Percentiles rank a stretch among this genome's conserved stretches.
Evolutionary conservation across 176 grass and related monocot species (phyloP).

Genomic region (Rhynchospora tenuis): DNA sequence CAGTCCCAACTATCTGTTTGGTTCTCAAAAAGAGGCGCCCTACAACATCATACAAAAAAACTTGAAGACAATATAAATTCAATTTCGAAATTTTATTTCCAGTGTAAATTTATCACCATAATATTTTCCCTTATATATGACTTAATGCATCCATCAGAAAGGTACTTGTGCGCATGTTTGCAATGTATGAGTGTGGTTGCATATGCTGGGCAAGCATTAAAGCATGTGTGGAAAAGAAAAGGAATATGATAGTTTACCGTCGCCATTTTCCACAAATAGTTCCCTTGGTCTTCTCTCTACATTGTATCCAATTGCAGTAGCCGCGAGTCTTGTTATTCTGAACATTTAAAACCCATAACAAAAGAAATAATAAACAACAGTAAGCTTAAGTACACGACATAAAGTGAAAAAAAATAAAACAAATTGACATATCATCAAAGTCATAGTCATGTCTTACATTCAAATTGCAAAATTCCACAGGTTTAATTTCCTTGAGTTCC

Average conservation of each 20-base stretch:
- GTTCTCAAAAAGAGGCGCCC: constrained; percentile 56
- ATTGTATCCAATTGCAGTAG: constrained; percentile 63
- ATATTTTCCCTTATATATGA: not conserved
- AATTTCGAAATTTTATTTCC: not conserved
- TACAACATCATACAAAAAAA: constrained; percentile 14
- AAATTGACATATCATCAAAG: constrained; percentile 19
- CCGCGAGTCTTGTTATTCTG: constrained; percentile 24
- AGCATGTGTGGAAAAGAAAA: not conserved
- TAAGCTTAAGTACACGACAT: not conserved
- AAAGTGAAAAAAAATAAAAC: constrained; percentile 19
- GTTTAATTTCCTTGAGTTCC: constrained; percentile 42
- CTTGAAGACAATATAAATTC: not conserved
- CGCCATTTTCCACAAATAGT: constrained; percentile 73
- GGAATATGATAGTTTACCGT: constrained; percentile 32
- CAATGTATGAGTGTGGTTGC: not conserved
- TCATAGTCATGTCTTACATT: constrained; percentile 33
- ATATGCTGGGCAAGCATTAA: not conserved
- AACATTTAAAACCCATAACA: constrained; percentile 5
- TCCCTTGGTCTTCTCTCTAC: constrained; percentile 29
- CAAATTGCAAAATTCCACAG: constrained; percentile 20
- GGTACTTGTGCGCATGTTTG: not conserved
- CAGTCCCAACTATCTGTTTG: constrained; percentile 69
- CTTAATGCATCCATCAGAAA: not conserved
- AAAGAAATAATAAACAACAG: constrained; percentile 11
- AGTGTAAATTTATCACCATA: not conserved